Base-by-base conservation (phyloP, 106 monocot species). In the Narthecium ossifragum region DNA sequence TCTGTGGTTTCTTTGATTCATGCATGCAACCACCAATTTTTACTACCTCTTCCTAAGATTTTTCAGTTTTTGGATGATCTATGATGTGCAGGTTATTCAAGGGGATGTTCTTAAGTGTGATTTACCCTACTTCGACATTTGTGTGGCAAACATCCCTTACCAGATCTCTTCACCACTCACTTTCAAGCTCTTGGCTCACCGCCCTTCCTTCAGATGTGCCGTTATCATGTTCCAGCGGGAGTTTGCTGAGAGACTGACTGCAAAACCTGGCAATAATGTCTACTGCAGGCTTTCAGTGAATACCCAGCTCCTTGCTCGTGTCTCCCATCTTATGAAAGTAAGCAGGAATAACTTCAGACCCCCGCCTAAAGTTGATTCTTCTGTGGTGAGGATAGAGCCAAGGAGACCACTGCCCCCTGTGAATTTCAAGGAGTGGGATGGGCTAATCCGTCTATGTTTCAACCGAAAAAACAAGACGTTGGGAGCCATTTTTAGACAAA, bases 61-160 rank as follows among this genome's bases (percentile, higher is more conserved):
- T n/a, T n/a, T n/a, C n/a, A n/a, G n/a, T n/a, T n/a, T n/a, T n/a
- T n/a, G n/a, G n/a, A n/a, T n/a, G n/a, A n/a, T n/a, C n/a, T n/a
- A n/a, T n/a, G n/a, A n/a, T n/a, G n/a, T n/a, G 14, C 55, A 96
- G 96, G 86, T 96, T 14, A 90, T 96, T 40, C 86, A 90, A 75
- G 96, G 90, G 66, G 96, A 96, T 59, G 86, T 96, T 2, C 81
- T 96, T 21, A 96, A 86, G 66, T 73, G 70, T 40, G 81, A 90
- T 39, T 90, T 96, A 10, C 96, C 96, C 0, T 96, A 96, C 73
- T 96, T 96, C 34, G 96, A 96, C 64, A 84, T 96, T 0, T 96
- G 96, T 60, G 96, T 96, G 15, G 96, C 90, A 0, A 96, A 96
- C 53, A 96, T 96, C 43, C 86, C 96, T 0, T 96, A 96, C 60